Evolutionary conservation across 495 filamentous ascomycete species (phyloP).

Genomic region (Neurospora tetraspora): DNA sequence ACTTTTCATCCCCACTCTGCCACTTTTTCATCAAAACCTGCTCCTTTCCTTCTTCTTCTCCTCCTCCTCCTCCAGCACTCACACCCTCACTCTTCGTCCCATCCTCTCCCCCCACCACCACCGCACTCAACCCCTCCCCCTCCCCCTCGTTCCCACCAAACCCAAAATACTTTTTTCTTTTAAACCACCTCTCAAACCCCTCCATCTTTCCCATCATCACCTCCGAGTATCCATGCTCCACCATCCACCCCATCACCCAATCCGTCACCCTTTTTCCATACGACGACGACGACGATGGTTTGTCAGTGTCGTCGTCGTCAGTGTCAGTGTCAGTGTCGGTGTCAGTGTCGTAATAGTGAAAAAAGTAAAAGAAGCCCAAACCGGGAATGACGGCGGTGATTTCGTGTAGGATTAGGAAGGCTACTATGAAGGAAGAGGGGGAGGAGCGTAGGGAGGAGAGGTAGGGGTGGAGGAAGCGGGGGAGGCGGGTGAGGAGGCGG

Average conservation of each 20-base stretch:
- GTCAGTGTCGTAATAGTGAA: conserved; percentile 61
- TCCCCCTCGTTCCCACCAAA: conserved; percentile 12
- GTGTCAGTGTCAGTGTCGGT: conserved; percentile 42
- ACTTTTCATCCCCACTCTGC: conserved; percentile 26
- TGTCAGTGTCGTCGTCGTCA: too few relatives aligned
- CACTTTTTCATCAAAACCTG: conserved; percentile 15
- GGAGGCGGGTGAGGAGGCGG: conserved; percentile 50
- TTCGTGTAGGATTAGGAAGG: conserved; percentile 89
- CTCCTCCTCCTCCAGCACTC: background rate
- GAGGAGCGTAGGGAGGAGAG: conserved; percentile 59
- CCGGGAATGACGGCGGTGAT: conserved; percentile 77
- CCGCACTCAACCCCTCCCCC: background rate
- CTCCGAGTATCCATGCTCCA: conserved; percentile 17
- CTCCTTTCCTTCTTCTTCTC: background rate
- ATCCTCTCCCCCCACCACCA: conserved; percentile 6
- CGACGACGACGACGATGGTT: background rate
- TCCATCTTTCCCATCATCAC: conserved; percentile 35
- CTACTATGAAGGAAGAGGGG: conserved; percentile 69
- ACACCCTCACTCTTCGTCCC: conserved; percentile 7
- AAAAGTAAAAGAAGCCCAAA: conserved; percentile 59
- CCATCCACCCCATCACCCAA: conserved; percentile 29
- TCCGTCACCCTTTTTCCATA: background rate
- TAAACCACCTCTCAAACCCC: conserved; percentile 35
- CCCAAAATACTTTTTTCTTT: conserved; percentile 39
- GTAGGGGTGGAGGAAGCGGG: conserved; percentile 49